phyloP scores from a whole-genome alignment of 2,329 filamentous ascomycete genomes.

The Atkinsonella hypoxylon region DNA sequence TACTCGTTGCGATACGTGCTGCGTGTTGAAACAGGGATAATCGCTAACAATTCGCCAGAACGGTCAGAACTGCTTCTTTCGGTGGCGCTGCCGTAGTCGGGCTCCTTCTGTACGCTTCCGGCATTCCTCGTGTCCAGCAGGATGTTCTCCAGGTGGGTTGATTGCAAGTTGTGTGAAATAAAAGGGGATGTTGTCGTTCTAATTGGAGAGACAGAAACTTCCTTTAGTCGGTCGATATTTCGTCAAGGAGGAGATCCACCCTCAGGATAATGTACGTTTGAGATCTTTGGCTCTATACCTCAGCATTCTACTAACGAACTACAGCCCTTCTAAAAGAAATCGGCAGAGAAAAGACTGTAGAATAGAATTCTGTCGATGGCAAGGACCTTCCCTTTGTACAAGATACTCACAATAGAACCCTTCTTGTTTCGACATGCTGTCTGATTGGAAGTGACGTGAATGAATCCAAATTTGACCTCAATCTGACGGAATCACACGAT shows the following conservation, averaged over 20 bases:
- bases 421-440: conserved; percentile 3
- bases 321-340: conserved; percentile 28
- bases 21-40: not conserved
- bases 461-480: no score
- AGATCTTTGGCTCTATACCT: not conserved
- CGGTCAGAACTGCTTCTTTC: conserved; percentile 31
- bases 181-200: not conserved
- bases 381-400: conserved; percentile 23
- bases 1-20: no score
- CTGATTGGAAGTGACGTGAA: not conserved
- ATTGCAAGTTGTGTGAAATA: no score
- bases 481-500: no score
- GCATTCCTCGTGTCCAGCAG: conserved; percentile 46
- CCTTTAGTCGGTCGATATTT: conserved; percentile 41
- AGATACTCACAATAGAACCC: conserved; percentile 26
- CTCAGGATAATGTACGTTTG: conserved; percentile 49
- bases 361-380: conserved; percentile 14
- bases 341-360: conserved; percentile 16
- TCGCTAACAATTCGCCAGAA: conserved; percentile 4
- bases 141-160: conserved; percentile 45
- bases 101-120: conserved; percentile 48
- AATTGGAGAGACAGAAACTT: conserved; percentile 31
- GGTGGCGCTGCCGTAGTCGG: conserved; percentile 45
- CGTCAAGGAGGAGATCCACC: conserved; percentile 40
- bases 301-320: conserved; percentile 12